These are phyloP conservation scores for Malassezia caprae DNA, from an alignment of 1,284 basidiomycete genomes.

Conservation along the genomic window DNA sequence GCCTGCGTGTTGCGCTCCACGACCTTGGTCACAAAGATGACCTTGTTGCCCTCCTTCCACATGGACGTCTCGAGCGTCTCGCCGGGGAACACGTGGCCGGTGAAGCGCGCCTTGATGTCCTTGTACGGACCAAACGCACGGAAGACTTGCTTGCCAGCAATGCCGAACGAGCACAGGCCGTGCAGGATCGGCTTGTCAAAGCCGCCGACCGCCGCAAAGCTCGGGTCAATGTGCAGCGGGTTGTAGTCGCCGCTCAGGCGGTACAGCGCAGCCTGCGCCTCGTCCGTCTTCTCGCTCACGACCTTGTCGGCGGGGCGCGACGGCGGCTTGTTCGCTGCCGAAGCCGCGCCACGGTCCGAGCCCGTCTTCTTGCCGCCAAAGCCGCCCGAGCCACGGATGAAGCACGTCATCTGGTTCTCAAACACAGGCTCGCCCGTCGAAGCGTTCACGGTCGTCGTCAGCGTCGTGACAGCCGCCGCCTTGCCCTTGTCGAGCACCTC, in stretches of 20 bases:
- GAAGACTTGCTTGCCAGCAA: conserved; percentile 84
- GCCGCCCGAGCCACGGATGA: conserved; percentile 86
- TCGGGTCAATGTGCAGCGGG: conserved; percentile 84
- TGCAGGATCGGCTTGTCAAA: conserved; percentile 70
- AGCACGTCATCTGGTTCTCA: conserved; percentile 83
- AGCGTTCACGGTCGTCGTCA: conserved; percentile 28
- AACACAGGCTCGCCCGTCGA: conserved; percentile 69
- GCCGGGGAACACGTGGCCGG: conserved; percentile 83
- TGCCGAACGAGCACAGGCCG: conserved; percentile 83
- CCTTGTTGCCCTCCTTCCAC: conserved; percentile 91
- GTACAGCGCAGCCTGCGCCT: conserved; percentile 63
- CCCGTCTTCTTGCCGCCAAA: conserved; percentile 85
- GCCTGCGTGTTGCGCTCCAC: conserved; percentile 65
- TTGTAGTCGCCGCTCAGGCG: conserved; percentile 55
- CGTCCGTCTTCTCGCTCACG: conserved; percentile 37
- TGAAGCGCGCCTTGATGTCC: conserved; percentile 92
- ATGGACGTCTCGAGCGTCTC: conserved; percentile 65
- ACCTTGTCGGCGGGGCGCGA: conserved; percentile 42
- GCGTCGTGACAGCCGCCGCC: conserved; percentile 29
- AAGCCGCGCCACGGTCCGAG: conserved; percentile 77
- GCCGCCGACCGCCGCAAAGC: conserved; percentile 85
- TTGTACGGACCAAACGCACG: conserved; percentile 74
- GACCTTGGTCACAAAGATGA: conserved; percentile 74
- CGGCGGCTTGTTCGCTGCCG: conserved; percentile 72
- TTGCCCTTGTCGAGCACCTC: conserved; percentile 53